Conservation (phyloP, 2,329 filamentous ascomycete genomes). For the Colletotrichum australisinense region DNA sequence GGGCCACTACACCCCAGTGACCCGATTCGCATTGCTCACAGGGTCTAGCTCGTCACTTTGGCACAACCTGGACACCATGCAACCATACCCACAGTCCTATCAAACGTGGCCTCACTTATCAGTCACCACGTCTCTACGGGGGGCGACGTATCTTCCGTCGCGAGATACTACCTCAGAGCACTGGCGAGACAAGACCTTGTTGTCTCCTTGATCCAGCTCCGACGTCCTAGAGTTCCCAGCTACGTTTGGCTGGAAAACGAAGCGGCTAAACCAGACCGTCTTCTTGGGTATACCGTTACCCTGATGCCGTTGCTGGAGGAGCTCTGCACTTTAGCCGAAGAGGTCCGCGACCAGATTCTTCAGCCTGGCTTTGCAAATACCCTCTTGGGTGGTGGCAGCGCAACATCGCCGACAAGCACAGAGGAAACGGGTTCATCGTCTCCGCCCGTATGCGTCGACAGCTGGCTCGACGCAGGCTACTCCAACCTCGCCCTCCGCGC, state of each 20-base stretch:
- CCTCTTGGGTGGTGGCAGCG: neutral
- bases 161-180: conserved; percentile 46
- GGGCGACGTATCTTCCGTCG: conserved; percentile 40
- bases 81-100: conserved; percentile 40
- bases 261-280: conserved; percentile 40
- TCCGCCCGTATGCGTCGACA: neutral
- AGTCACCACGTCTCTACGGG: conserved; percentile 40
- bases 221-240: conserved; percentile 39
- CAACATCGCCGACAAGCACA: neutral
- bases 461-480: neutral
- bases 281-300: conserved; percentile 45
- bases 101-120: conserved; percentile 41
- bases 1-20: neutral
- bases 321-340: conserved; percentile 42
- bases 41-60: conserved; percentile 33
- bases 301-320: conserved; percentile 45
- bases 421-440: neutral
- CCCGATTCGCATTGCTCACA: conserved; percentile 17
- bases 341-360: conserved; percentile 36
- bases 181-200: conserved; percentile 46
- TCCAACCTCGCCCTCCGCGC: conserved; percentile 33
- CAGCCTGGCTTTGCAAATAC: neutral
- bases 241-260: conserved; percentile 43
- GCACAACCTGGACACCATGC: conserved; percentile 33
- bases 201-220: conserved; percentile 41